Evolutionary conservation across 1,139 yeast species (phyloP).

Genomic region (Candida labiduridarum): DNA sequence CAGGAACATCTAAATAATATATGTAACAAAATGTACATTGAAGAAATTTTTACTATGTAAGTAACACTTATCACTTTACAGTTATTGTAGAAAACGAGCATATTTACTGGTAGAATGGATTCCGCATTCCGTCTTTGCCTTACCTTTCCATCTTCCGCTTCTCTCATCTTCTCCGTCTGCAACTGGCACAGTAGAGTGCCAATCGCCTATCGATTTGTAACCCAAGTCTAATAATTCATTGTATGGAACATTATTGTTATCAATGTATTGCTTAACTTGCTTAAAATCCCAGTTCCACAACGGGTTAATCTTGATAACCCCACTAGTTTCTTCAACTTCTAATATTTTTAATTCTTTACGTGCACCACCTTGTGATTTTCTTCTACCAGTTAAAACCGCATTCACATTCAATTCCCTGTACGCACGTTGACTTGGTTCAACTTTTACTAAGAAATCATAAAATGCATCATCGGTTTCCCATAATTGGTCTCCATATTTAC

Average conservation of each 20-base stretch:
- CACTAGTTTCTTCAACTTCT: slow-evolving; percentile 70
- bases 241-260: slow-evolving; percentile 75
- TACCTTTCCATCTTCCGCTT: slow-evolving; percentile 96
- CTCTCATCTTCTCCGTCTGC: slow-evolving; percentile 93
- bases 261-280: slow-evolving; percentile 71
- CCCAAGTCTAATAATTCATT: slow-evolving; percentile 84
- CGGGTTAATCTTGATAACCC: slow-evolving; percentile 85
- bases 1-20: not conserved
- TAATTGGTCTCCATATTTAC: slow-evolving; percentile 67
- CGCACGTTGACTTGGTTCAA: slow-evolving; percentile 89
- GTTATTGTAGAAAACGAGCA: slow-evolving; percentile 49
- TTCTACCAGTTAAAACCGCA: slow-evolving; percentile 91
- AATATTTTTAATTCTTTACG: slow-evolving; percentile 74
- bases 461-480: slow-evolving; percentile 84
- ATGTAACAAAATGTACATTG: not conserved
- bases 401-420: slow-evolving; percentile 68
- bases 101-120: slow-evolving; percentile 81
- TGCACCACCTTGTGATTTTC: slow-evolving; percentile 88
- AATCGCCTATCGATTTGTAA: slow-evolving; percentile 91
- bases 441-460: slow-evolving; percentile 88
- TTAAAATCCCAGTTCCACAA: slow-evolving; percentile 80
- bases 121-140: slow-evolving; percentile 93
- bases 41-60: not conserved
- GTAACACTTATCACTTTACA: no score
- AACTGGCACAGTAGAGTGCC: slow-evolving; percentile 92